Base-by-base conservation (phyloP, 2,329 filamentous ascomycete species). In the Paradendryphiella salina region DNA sequence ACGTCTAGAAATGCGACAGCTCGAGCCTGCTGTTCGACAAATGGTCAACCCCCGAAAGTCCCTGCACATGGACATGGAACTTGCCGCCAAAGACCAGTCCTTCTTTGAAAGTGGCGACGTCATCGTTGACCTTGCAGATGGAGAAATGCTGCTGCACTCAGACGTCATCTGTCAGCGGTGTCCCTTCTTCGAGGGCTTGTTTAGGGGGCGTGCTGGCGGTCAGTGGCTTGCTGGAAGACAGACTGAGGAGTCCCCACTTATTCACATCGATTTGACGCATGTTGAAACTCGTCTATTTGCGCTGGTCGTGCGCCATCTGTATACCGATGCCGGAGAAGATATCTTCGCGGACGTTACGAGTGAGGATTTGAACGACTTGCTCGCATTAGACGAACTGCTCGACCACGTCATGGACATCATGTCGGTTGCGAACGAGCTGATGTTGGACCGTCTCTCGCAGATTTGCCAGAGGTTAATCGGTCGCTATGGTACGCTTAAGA, bases 391-490 rank as follows among this genome's bases (percentile, higher is more conserved):
- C 59, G 87, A 91, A 37, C 91, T 96, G 56, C 84, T 92, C 4
- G 91, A 97, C 62, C 78, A 94, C n/a, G 81, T 96, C 7, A 82
- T 97, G 75, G 91, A 96, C 62, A 89, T 97, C 36, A 87, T 97
- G 82, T 85, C 85, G 48, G 87, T 90, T 44, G 90, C 92, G 10
- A 94, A 99, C 67, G 93, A 99, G 72, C 77, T 99, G 50, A 96
- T 99, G 92, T 81, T 99, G 38, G 91, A 96, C 69, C 83, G 92
- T 5, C 77, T 99, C 4, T 90, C 90, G 4, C 89, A 96, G 69
- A 85, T 95, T 21, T 97, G 94, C 70, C 94, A 99, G 70, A 85
- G 83, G 51, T 76, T 91, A 17, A 82, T 97, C 52, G 92, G 91
- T 29, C 84, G 83, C 41, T 95, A 94, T 73, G 84, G 82, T 85